Percentiles rank a stretch among this genome's conserved stretches.
These are phyloP conservation scores for Candida anutae DNA, from an alignment of 1,139 yeast species.

Conservation along the genomic window DNA sequence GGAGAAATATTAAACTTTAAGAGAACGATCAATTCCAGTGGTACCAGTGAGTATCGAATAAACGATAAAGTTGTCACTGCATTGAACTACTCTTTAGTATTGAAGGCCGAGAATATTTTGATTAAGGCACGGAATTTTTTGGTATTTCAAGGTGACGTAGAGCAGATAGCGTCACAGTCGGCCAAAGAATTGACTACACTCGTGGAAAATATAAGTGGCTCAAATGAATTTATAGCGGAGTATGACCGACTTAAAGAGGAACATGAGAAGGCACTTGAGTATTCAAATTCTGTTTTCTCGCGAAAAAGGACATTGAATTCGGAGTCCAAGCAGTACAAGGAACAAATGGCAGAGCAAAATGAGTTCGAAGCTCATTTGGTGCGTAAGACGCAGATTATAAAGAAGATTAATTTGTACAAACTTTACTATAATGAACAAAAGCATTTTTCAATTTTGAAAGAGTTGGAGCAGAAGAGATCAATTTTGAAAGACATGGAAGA, in stretches of 20 bases:
- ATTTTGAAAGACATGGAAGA: constrained; percentile 23
- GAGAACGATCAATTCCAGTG: constrained; percentile 47
- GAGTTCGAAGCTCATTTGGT: constrained; percentile 51
- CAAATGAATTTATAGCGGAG: constrained; percentile 57
- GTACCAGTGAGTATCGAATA: constrained; percentile 63
- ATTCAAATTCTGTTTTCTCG: constrained; percentile 58
- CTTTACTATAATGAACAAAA: constrained; percentile 57
- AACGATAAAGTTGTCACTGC: constrained; percentile 58
- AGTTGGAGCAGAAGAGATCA: constrained; percentile 16
- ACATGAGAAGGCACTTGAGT: constrained; percentile 59
- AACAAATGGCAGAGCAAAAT: constrained; percentile 68
- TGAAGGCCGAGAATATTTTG: constrained; percentile 76
- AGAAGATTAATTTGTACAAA: constrained; percentile 52
- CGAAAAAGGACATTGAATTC: constrained; percentile 66
- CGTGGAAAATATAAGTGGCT: constrained; percentile 80
- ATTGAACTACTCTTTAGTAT: constrained; percentile 52
- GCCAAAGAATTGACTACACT: constrained; percentile 66
- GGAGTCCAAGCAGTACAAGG: constrained; percentile 74
- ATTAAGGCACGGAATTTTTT: constrained; percentile 87
- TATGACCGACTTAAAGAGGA: constrained; percentile 64
- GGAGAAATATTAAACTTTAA: constrained; percentile 47
- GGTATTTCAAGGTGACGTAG: constrained; percentile 97
- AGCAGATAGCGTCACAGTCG: constrained; percentile 84
- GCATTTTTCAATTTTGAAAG: constrained; percentile 23
- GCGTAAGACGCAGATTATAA: constrained; percentile 40